These are phyloP conservation scores for Marchantia paleacea DNA, from an alignment of 225 moss, liverwort and hornwort species.

Conservation along the genomic window DNA sequence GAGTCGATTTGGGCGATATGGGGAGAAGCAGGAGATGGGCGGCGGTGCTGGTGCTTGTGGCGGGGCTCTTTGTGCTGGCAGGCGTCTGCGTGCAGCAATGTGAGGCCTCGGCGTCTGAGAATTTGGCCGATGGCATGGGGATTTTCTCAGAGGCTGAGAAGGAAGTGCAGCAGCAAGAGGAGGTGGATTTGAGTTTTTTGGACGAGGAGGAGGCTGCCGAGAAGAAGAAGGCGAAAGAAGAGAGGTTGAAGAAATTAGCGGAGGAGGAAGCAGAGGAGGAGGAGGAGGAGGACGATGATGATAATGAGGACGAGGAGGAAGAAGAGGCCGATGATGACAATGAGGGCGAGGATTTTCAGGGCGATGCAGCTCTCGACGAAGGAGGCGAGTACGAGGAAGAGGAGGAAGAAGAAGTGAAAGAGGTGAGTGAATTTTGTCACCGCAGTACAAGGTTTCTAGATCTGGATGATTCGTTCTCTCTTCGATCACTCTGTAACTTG, in stretches of 20 bases:
- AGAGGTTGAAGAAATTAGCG: background rate
- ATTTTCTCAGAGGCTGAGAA: background rate
- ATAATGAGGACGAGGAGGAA: background rate
- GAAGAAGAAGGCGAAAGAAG: background rate
- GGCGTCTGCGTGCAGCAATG: slow-evolving; percentile 25
- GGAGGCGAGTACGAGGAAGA: background rate
- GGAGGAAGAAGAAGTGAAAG: slow-evolving; percentile 26
- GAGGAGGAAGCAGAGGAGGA: slow-evolving; percentile 19
- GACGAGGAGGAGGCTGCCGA: slow-evolving; percentile 12
- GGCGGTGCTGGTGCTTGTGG: background rate
- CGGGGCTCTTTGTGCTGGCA: background rate
- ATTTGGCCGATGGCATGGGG: background rate
- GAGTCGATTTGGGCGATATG: slow-evolving; percentile 8
- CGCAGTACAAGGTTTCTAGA: background rate
- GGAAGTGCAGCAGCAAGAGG: background rate
- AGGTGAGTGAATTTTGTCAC: slow-evolving; percentile 16
- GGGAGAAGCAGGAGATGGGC: background rate
- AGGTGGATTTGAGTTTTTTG: slow-evolving; percentile 14
- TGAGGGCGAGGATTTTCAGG: slow-evolving; percentile 22
- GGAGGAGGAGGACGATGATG: background rate
- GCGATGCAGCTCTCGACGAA: background rate
- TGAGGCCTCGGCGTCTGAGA: slow-evolving; percentile 15
- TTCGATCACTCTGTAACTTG: background rate
- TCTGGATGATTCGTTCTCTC: background rate
- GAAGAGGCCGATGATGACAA: slow-evolving; percentile 5